Conservation (phyloP, 1,284 basidiomycete genomes). For the Melampsora larici-populina region DNA sequence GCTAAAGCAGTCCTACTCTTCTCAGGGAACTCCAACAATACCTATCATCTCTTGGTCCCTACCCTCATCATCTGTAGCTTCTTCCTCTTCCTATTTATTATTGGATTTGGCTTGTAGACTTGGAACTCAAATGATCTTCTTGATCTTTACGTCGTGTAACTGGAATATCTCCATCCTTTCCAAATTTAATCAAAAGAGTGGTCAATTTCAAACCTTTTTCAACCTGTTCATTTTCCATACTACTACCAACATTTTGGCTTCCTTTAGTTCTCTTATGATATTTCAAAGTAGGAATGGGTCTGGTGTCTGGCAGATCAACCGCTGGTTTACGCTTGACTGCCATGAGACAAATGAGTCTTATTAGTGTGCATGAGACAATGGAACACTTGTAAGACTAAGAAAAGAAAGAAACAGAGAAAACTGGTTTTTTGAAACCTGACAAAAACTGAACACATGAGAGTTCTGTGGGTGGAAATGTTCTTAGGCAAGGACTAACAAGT, state of each 20-base stretch:
- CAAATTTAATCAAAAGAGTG: conserved; percentile 50
- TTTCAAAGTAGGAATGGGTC: no score
- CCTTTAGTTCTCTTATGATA: conserved; percentile 62
- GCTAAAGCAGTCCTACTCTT: conserved; percentile 62
- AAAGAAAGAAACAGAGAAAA: no score
- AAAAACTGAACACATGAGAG: no score
- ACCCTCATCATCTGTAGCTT: conserved; percentile 18
- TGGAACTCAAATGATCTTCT: neutral
- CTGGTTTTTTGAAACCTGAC: no score
- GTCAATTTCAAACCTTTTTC: conserved; percentile 47
- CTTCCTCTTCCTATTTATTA: conserved; percentile 11
- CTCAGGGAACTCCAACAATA: conserved; percentile 39
- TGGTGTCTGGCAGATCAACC: no score
- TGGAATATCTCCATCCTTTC: conserved; percentile 45
- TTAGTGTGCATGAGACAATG: no score
- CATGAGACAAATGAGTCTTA: no score
- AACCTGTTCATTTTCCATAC: conserved; percentile 7
- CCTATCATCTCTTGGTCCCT: conserved; percentile 47
- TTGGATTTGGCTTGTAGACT: conserved; percentile 2
- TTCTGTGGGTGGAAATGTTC: no score
- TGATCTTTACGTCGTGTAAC: neutral
- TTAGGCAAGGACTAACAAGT: no score
- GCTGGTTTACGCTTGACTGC: no score
- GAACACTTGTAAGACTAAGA: no score
- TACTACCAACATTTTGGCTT: conserved; percentile 61